Base-by-base conservation (phyloP, 1,139 yeast genomes). In the Yarrowia galli region DNA sequence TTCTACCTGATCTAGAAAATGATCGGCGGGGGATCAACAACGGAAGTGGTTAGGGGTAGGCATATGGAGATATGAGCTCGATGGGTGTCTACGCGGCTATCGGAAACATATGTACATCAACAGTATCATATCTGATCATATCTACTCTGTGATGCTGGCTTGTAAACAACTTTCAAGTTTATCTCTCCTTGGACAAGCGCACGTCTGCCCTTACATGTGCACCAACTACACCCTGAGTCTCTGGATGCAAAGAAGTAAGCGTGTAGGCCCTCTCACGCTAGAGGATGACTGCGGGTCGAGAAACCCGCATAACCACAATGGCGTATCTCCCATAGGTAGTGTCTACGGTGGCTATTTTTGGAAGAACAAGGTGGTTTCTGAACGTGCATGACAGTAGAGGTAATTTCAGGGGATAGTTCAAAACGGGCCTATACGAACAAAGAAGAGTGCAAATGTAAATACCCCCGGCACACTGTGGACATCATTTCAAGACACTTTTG, bases 11-110 rank as follows among this genome's bases (percentile, higher is more conserved):
- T 32, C 25, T 49, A 49, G 56, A 18, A 49, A 32, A 18, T 25
- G 54, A 49, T 49, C 54, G 54, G 38, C 54, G 35, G 35, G 32
- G 49, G 53, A 48, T 48, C 53, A 25, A 48, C 53, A 48, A 48
- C 53, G 53, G 53, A 20, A 48, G 53, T 10, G 49, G 49, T 46
- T 46, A 46, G 49, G 49, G 49, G 20, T 46, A 13, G 8, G 9
- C 5, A 7, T 10, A 43, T 23, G 32, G 32, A 23, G 49, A 23
- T 12, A 10, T 22, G 25, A 20, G 22, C 13, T 9, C 12, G 40
- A 36, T 3, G n/a, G n/a, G 8, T 15, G 40, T 3, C n/a, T 4
- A 1, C 40, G 40, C 18, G 18, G 40, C 6, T 36, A 15, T 36
- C 18, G 40, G 32, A 28, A 3, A 28, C 32, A 28, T 1, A 28